These are phyloP conservation scores for Solanum sitiens DNA, from an alignment of 257 asterid genomes.

Conservation along the genomic window DNA sequence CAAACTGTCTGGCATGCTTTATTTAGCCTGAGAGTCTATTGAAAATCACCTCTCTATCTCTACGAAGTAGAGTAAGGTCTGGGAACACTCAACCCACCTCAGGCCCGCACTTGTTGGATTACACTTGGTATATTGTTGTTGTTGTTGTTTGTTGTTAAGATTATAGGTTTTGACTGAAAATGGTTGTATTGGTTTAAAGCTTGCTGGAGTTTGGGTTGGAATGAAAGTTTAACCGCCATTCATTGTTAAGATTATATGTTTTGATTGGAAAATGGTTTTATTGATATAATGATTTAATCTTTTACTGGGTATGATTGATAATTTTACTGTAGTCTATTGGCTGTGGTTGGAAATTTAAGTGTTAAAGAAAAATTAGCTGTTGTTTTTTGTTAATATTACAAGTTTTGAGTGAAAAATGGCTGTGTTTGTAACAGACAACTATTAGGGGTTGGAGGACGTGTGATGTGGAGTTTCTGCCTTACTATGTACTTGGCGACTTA, in stretches of 20 bases:
- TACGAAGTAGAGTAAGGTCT: neutral
- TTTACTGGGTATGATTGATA: neutral
- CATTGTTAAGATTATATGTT: neutral
- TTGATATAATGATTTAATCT: neutral
- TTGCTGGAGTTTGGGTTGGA: neutral
- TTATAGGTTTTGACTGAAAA: neutral
- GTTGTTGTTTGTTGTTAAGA: neutral
- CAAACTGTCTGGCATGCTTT: neutral
- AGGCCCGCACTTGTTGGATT: neutral
- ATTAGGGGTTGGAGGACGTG: conserved; percentile 63
- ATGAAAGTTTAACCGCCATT: neutral
- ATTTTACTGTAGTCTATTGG: neutral
- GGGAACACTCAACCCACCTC: neutral
- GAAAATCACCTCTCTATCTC: neutral
- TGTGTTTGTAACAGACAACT: conserved; percentile 39
- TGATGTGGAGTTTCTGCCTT: conserved; percentile 51
- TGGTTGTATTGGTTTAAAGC: neutral
- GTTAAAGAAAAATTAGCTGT: neutral
- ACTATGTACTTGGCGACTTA: conserved; percentile 70
- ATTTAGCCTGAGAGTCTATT: neutral
- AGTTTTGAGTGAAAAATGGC: neutral
- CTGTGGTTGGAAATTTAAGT: neutral
- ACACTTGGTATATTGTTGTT: neutral
- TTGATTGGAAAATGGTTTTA: neutral
- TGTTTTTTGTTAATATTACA: neutral